phyloP scores from a whole-genome alignment of 2,329 filamentous ascomycete species.

The Fusarium veterinarium region DNA sequence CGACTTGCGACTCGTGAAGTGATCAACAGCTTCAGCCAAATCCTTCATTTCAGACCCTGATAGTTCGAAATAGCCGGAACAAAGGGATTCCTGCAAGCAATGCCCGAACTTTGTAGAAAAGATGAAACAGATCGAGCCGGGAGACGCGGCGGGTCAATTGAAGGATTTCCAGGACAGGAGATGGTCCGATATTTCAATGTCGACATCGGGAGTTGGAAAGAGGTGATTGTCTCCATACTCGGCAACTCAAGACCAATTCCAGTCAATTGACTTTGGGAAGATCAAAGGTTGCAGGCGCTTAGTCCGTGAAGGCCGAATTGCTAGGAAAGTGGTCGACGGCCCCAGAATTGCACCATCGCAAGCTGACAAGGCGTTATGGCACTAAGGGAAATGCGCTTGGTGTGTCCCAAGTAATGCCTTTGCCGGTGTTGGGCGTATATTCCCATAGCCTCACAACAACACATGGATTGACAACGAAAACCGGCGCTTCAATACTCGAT shows the following conservation, averaged over 20 bases:
- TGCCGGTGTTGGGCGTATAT: slow-evolving; percentile 11
- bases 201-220: slow-evolving; percentile 42
- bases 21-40: slow-evolving; percentile 19
- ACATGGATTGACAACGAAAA: background rate
- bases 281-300: slow-evolving; percentile 1
- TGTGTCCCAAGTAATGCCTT: slow-evolving; percentile 28
- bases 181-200: slow-evolving; percentile 42
- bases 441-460: slow-evolving; percentile 5
- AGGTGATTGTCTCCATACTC: slow-evolving; percentile 32
- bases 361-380: slow-evolving; percentile 47
- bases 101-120: background rate
- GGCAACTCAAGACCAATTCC: background rate
- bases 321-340: slow-evolving; percentile 37
- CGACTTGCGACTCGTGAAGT: slow-evolving; percentile 20
- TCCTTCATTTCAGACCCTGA: slow-evolving; percentile 12
- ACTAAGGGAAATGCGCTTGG: slow-evolving; percentile 31
- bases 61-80: slow-evolving; percentile 15
- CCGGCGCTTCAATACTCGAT: background rate
- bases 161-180: background rate
- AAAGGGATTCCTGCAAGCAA: background rate
- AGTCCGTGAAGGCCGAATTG: slow-evolving; percentile 15
- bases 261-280: slow-evolving; percentile 2
- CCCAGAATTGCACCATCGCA: slow-evolving; percentile 46
- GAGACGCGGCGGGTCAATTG: slow-evolving; percentile 13
- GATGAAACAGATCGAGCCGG: slow-evolving; percentile 7